Base-by-base conservation (phyloP, 805 yeast genomes). In the Candida dendrica region DNA sequence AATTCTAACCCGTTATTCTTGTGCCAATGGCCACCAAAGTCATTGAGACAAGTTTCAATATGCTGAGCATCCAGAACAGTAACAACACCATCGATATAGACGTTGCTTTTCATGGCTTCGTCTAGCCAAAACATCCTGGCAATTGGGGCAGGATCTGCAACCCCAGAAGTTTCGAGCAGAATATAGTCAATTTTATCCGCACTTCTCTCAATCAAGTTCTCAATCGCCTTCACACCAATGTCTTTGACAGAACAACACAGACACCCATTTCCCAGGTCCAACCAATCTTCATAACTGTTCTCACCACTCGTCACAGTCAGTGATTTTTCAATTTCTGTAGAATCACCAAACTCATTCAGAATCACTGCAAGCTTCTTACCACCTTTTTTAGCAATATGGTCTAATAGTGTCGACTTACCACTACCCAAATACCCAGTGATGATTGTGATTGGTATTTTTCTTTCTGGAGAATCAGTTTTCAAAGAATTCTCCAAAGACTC, bases 111-210 rank as follows among this genome's bases (percentile, higher is more conserved):
- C 44, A 93, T 68, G 0, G 90, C 97, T 19, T 86, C 91, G 59
- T 93, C 98, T 26, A 90, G 71, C 98, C 98, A 93, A 63, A 93
- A 93, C 96, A 91, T 91, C 48, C 81, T 77, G 4, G 97, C 96
- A 22, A 93, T 88, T 0, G 98, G 98, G 0, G 90, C 97, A 0
- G 98, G 98, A 57, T 93, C 98, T 0, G 98, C 98, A 14, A 93
- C 73, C 0, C 98, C 98, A 0, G 96, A 88, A 0, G 98, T 93
- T 58, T 93, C 98, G 41, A 93, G 66, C 19, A 93, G 60, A n/a
- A 93, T 89, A 56, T 91, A 84, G 61, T 93, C 98, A 40, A 91
- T 89, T 40, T 74, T 73, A 27, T 77, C 81, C 6, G 81, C 82
- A 27, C 81, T 74, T 40, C 80, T 74, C 26, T 79, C 81, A 46